Percentiles rank a stretch among this genome's conserved stretches.
Conservation (phyloP, 2,329 filamentous ascomycete genomes). For the Didymosphaeria variabile region DNA sequence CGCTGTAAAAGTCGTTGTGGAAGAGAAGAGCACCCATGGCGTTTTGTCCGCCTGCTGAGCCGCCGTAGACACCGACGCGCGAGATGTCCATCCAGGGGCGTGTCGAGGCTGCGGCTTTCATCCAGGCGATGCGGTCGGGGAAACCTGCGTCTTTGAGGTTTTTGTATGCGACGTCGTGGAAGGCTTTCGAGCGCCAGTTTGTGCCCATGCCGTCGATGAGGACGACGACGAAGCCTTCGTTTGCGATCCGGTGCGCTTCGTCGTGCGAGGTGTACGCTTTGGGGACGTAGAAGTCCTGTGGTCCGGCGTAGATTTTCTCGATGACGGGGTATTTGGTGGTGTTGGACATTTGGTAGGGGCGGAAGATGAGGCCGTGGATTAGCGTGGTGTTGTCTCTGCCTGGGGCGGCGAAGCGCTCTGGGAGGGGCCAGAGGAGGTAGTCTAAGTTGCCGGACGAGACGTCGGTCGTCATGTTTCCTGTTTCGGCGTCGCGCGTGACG, state of each 20-base stretch:
- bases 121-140: slow-evolving; percentile 40
- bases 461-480: slow-evolving; percentile 26
- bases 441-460: slow-evolving; percentile 29
- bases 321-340: slow-evolving; percentile 38
- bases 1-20: slow-evolving; percentile 41
- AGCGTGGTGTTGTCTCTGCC: slow-evolving; percentile 35
- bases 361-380: slow-evolving; percentile 39
- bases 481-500: slow-evolving; percentile 32
- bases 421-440: slow-evolving; percentile 26
- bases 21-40: slow-evolving; percentile 38
- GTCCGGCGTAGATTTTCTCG: slow-evolving; percentile 40
- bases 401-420: slow-evolving; percentile 35
- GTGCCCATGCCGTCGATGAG: slow-evolving; percentile 42
- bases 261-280: slow-evolving; percentile 27
- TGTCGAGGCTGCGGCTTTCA: slow-evolving; percentile 34
- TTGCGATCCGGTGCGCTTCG: slow-evolving; percentile 28
- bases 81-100: slow-evolving; percentile 37
- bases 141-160: slow-evolving; percentile 41
- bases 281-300: slow-evolving; percentile 34
- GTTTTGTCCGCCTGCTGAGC: slow-evolving; percentile 38
- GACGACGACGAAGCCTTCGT: slow-evolving; percentile 37
- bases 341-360: slow-evolving; percentile 32
- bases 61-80: slow-evolving; percentile 32
- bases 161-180: slow-evolving; percentile 38
- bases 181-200: slow-evolving; percentile 42